phyloP scores from a whole-genome alignment of 352 stramenopile genomes.

The Phytophthora quininea region DNA sequence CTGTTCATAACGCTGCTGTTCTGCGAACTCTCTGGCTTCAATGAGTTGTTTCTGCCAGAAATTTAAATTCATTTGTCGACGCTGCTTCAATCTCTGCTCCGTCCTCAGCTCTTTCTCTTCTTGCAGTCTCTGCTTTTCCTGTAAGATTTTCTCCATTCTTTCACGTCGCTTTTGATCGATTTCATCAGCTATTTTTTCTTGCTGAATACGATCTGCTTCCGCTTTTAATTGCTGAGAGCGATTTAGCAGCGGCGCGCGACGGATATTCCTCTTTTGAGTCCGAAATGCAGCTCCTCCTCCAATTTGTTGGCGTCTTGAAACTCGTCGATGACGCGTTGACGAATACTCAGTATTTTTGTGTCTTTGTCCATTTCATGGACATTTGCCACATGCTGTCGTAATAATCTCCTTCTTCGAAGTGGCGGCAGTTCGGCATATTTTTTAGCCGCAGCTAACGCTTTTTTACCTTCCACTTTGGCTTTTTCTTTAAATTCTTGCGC shows the following conservation, averaged over 20 bases:
- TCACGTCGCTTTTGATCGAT: constrained; percentile 55
- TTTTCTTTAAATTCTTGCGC: constrained; percentile 44
- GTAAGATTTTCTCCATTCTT: constrained; percentile 43
- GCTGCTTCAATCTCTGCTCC: constrained; percentile 11
- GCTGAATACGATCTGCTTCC: constrained; percentile 49
- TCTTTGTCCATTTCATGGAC: constrained; percentile 71
- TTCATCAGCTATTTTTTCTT: constrained; percentile 34
- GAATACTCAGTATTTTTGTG: constrained; percentile 60
- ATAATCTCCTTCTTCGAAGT: constrained; percentile 51
- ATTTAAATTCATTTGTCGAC: constrained; percentile 59
- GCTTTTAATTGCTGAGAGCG: constrained; percentile 60
- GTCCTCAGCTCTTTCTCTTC: constrained; percentile 20
- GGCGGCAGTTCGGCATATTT: constrained; percentile 68
- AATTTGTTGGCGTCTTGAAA: constrained; percentile 44
- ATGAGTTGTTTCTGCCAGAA: constrained; percentile 79
- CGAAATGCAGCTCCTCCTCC: constrained; percentile 56
- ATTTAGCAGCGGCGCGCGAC: constrained; percentile 56
- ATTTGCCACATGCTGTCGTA: constrained; percentile 66
- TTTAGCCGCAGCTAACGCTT: constrained; percentile 44
- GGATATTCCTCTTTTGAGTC: constrained; percentile 65
- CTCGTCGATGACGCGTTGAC: constrained; percentile 45
- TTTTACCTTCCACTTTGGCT: constrained; percentile 45
- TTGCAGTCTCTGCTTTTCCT: constrained; percentile 39
- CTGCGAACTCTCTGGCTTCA: constrained; percentile 50
- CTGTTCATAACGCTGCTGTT: constrained; percentile 43